These are phyloP conservation scores for Plasmodium berghei DNA, from an alignment of 169 alveolate species.

Conservation along the genomic window DNA sequence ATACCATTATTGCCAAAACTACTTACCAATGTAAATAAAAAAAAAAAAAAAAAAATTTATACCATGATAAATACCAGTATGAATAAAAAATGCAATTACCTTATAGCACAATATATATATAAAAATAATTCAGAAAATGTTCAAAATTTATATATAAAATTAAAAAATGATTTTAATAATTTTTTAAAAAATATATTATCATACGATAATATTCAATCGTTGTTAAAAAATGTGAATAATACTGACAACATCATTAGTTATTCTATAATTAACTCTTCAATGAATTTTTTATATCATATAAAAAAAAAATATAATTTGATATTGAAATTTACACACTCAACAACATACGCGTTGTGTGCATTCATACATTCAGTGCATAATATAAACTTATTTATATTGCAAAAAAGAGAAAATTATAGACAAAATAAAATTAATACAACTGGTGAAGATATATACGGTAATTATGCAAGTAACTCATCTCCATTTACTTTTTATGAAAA, in stretches of 20 bases:
- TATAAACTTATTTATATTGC: slow-evolving; percentile 16
- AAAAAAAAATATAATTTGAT: slow-evolving; percentile 37
- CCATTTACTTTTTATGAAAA: background rate
- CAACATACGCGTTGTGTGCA: slow-evolving; percentile 9
- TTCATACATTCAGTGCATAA: slow-evolving; percentile 51
- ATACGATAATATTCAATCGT: slow-evolving; percentile 8
- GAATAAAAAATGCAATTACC: slow-evolving; percentile 13
- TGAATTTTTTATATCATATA: slow-evolving; percentile 43
- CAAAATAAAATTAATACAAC: background rate
- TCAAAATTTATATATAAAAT: slow-evolving; percentile 32
- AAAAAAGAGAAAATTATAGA: slow-evolving; percentile 1
- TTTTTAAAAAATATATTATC: slow-evolving; percentile 51
- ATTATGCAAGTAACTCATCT: too few relatives aligned
- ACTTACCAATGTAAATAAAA: slow-evolving; percentile 26
- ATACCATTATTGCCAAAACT: slow-evolving; percentile 64
- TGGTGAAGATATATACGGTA: too few relatives aligned
- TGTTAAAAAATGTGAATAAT: background rate
- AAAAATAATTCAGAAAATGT: slow-evolving; percentile 13
- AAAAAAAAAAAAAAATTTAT: slow-evolving; percentile 12
- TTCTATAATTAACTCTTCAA: slow-evolving; percentile 42
- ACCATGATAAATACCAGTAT: background rate
- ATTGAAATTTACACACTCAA: slow-evolving; percentile 44
- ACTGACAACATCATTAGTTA: slow-evolving; percentile 14
- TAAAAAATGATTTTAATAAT: slow-evolving; percentile 42
- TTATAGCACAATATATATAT: slow-evolving; percentile 25